Base-by-base conservation (phyloP, 2,329 filamentous ascomycete species). In the Nemania abortiva region DNA sequence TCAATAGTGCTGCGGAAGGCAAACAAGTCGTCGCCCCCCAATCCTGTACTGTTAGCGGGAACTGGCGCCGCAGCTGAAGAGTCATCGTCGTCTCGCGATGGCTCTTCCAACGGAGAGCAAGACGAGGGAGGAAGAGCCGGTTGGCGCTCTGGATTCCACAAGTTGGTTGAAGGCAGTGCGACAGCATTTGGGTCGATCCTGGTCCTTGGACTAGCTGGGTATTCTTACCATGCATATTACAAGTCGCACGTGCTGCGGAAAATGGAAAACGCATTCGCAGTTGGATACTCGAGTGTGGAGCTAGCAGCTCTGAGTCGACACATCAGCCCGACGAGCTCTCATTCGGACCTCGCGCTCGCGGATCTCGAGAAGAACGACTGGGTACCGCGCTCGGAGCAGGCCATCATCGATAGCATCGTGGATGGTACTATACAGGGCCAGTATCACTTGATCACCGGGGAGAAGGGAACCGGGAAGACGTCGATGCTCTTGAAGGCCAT, bases 401-500 rank as follows among this genome's bases (percentile, higher is more conserved):
- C 84, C 2, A 88, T 87, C 65, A 91, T 98, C 70, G 91, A 98
- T 79, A 84, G 82, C 18, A 97, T 98, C 71, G 87, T 98, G n/a
- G 83, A 86, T 55, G 96, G 96, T 1, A 82, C 85, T 3, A 84
- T 88, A 37, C 84, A 85, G 52, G 96, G 96, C 10, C 94, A 96
- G 77, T 98, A 98, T 77, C 93, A 96, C 80, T 86, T 98, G 1
- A 84, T 98, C 1, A 89, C 98, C 27, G 95, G 95, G 52, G 95
- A 98, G 78, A 98, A 98, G 82, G 95, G 95, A 11, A 97, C 93
- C 0, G 95, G 95, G 6, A 98, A 98, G 83, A 96, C 92, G 64
- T 96, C 92, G 73, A 98, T 98, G 95, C 84, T 98, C 37, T 75
- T 98, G 24, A 93, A 98, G 78, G 93, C 94, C 15, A 98, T 98